These are phyloP conservation scores for Ballota nigra DNA, from an alignment of 257 asterid genomes.

Conservation along the genomic window DNA sequence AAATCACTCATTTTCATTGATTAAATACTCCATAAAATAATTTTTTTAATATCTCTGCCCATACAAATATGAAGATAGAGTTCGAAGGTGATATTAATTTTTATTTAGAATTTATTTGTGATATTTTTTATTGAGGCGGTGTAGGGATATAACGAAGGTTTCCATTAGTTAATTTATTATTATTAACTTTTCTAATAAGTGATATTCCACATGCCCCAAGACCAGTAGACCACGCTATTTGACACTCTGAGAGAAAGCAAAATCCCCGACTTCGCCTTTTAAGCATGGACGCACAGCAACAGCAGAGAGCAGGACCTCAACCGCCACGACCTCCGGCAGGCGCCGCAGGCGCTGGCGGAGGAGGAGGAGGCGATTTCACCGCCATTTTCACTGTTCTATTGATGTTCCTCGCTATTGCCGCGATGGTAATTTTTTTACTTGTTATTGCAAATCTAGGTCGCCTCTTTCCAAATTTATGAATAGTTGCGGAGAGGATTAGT, in stretches of 20 bases:
- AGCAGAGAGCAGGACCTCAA: conserved; percentile 43
- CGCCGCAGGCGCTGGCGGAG: conserved; percentile 38
- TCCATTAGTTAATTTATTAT: no score
- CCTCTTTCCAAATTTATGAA: not conserved
- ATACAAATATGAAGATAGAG: no score
- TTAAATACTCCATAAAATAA: no score
- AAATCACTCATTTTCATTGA: no score
- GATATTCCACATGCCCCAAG: no score
- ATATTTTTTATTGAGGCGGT: no score
- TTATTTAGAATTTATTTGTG: no score
- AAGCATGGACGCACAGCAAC: conserved; percentile 70
- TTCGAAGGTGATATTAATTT: no score
- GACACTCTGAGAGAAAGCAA: not conserved
- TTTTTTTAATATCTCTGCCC: no score
- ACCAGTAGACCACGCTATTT: not conserved
- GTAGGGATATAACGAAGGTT: no score
- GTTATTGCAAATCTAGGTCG: conserved; percentile 10
- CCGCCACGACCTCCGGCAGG: conserved; percentile 31
- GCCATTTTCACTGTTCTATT: conserved; percentile 44
- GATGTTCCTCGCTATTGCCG: conserved; percentile 42
- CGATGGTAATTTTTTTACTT: conserved; percentile 40
- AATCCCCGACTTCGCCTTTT: not conserved
- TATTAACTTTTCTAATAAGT: no score
- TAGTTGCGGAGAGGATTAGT: conserved; percentile 1
- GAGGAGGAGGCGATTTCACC: conserved; percentile 34